These are phyloP conservation scores for Phanerochaete carnosa DNA, from an alignment of 768 basidiomycete species.

Conservation along the genomic window DNA sequence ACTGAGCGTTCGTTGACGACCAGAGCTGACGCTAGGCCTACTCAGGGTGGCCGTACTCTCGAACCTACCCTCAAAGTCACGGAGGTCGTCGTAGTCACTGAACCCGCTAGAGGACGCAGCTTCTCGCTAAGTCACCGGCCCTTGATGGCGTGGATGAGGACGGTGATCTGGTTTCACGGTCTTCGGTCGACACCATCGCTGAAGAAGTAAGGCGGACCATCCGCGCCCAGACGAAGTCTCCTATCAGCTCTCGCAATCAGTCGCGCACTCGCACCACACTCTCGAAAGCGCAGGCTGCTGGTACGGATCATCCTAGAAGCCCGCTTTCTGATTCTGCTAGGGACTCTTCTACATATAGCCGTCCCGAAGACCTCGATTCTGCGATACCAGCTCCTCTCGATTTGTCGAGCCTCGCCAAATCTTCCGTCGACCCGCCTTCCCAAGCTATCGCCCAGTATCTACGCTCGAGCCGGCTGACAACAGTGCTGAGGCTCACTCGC, in stretches of 20 bases:
- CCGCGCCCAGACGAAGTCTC: constrained; percentile 47
- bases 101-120: too few species aligned
- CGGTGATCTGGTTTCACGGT: constrained; percentile 66
- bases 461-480: constrained; percentile 83
- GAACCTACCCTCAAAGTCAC: constrained; percentile 84
- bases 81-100: constrained; percentile 85
- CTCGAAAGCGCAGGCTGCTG: constrained; percentile 12
- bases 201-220: constrained; percentile 76
- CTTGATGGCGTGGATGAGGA: constrained; percentile 53
- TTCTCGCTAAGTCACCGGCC: too few species aligned
- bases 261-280: constrained; percentile 13
- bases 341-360: constrained; percentile 20
- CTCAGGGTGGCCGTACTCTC: constrained; percentile 77
- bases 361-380: constrained; percentile 20
- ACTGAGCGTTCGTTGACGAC: constrained; percentile 27
- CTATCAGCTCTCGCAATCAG: constrained; percentile 19
- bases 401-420: constrained; percentile 30
- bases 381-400: constrained; percentile 21
- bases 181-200: constrained; percentile 85
- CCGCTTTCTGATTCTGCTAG: constrained; percentile 19
- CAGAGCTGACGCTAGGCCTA: constrained; percentile 32
- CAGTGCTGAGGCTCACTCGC: constrained; percentile 72
- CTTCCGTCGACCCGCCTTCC: constrained; percentile 49
- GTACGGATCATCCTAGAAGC: constrained; percentile 9
- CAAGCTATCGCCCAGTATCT: constrained; percentile 85